Percentiles rank a stretch among this genome's conserved stretches.
Conservation (phyloP, 225 moss, liverwort and hornwort genomes). For the Marchantia paleacea region DNA sequence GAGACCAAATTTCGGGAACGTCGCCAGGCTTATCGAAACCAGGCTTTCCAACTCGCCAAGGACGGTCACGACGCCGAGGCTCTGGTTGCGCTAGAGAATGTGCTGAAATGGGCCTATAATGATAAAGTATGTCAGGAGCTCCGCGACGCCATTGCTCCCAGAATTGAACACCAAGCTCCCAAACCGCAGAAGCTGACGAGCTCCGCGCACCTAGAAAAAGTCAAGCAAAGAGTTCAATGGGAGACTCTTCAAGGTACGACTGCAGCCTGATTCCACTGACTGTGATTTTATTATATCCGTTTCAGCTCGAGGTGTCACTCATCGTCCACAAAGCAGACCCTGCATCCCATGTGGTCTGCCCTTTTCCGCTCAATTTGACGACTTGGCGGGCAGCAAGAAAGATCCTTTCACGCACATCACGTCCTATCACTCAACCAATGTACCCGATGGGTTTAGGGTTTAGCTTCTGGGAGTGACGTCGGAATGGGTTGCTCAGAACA, state of each 20-base stretch:
- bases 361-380: background rate
- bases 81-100: conserved; percentile 22
- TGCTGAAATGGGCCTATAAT: conserved; percentile 27
- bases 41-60: conserved; percentile 14
- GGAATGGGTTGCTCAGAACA: background rate
- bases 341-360: no score
- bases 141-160: conserved; percentile 10
- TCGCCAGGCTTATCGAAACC: conserved; percentile 15
- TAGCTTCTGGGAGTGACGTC: background rate
- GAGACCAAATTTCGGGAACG: conserved; percentile 5
- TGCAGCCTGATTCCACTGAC: background rate
- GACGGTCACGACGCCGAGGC: conserved; percentile 22
- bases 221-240: conserved; percentile 21
- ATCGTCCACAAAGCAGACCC: no score
- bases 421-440: background rate
- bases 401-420: background rate
- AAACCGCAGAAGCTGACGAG: conserved; percentile 2
- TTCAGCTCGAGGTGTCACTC: no score
- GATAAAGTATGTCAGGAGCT: conserved; percentile 24
- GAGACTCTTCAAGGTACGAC: conserved; percentile 17
- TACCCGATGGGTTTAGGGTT: background rate
- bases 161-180: conserved; percentile 8
- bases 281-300: no score
- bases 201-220: conserved; percentile 23
- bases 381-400: background rate